Conservation (phyloP, 2,329 filamentous ascomycete genomes). For the Sarocladium strictum region DNA sequence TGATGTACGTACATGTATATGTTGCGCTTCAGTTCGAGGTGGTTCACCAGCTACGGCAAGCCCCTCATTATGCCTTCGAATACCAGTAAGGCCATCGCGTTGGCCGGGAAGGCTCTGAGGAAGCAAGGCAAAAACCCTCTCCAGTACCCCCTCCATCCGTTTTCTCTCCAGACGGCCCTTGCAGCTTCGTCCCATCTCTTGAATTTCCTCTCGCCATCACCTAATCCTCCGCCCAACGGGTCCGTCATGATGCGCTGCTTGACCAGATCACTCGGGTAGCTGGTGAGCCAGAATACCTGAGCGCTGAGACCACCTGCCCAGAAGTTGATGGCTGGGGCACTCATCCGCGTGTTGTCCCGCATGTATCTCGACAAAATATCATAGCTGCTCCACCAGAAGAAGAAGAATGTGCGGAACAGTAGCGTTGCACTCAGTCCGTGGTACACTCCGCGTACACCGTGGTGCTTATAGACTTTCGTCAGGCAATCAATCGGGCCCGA, state of each 20-base stretch:
- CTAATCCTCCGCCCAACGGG: slow-evolving; percentile 64
- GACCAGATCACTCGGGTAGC: slow-evolving; percentile 87
- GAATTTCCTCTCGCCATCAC: slow-evolving; percentile 64
- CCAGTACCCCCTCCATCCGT: slow-evolving; percentile 78
- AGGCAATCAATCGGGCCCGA: slow-evolving; percentile 81
- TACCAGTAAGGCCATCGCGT: slow-evolving; percentile 85
- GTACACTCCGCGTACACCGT: slow-evolving; percentile 77
- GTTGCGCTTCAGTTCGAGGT: neutral
- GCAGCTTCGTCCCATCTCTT: slow-evolving; percentile 76
- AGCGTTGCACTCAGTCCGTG: slow-evolving; percentile 81
- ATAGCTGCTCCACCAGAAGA: slow-evolving; percentile 98
- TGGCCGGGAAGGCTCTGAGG: slow-evolving; percentile 87
- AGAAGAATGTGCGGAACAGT: slow-evolving; percentile 88
- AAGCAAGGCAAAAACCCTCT: slow-evolving; percentile 93
- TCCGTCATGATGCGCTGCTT: slow-evolving; percentile 99
- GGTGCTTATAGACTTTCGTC: slow-evolving; percentile 59
- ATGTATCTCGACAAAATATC: slow-evolving; percentile 72
- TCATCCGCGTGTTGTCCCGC: slow-evolving; percentile 60
- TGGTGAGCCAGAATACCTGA: slow-evolving; percentile 90
- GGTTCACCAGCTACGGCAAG: slow-evolving; percentile 30
- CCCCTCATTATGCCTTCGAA: slow-evolving; percentile 87
- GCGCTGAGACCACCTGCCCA: slow-evolving; percentile 93
- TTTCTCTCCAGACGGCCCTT: slow-evolving; percentile 66
- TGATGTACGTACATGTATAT: neutral
- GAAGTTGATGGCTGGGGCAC: slow-evolving; percentile 82